These are phyloP conservation scores for Debaryomycetaceae sp. DNA, from an alignment of 1,139 yeast genomes.

Conservation along the genomic window DNA sequence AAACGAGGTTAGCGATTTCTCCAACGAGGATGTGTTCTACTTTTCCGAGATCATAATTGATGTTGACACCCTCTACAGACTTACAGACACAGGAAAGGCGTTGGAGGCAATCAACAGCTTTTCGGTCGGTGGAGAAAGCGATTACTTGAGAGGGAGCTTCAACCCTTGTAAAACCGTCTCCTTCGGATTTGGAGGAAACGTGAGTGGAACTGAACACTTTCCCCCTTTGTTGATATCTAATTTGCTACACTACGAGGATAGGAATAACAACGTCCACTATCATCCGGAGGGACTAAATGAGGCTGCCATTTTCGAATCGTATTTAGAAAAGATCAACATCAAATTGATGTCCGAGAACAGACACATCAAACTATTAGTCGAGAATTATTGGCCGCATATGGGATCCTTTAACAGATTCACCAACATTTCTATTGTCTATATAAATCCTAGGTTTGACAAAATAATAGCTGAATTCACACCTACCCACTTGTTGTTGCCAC, in stretches of 20 bases:
- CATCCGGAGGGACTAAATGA: constrained; percentile 13
- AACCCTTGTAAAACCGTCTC: constrained; percentile 10
- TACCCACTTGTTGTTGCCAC: constrained; percentile 14
- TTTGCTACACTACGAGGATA: constrained; percentile 4
- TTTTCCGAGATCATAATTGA: constrained; percentile 17
- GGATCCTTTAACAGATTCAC: constrained; percentile 11
- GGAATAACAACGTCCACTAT: constrained; percentile 5
- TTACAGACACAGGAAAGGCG: constrained; percentile 7
- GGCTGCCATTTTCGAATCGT: constrained; percentile 8
- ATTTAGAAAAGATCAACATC: constrained; percentile 10
- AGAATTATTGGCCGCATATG: constrained; percentile 13
- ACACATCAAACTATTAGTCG: constrained; percentile 10
- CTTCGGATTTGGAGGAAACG: constrained; percentile 16
- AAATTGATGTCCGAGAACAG: constrained; percentile 7
- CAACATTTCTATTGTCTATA: constrained; percentile 15
- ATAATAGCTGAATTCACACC: constrained; percentile 8
- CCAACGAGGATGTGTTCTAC: constrained; percentile 14
- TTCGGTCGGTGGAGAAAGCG: constrained; percentile 3
- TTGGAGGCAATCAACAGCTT: constrained; percentile 1
- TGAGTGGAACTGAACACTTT: constrained; percentile 15
- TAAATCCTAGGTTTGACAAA: constrained; percentile 15
- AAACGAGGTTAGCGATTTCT: constrained; percentile 9
- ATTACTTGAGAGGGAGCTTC: constrained; percentile 6
- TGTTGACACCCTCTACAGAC: constrained; percentile 10
- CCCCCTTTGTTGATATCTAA: constrained; percentile 15